phyloP scores from a whole-genome alignment of 306 rosid species.

The Dryas octopetala region DNA sequence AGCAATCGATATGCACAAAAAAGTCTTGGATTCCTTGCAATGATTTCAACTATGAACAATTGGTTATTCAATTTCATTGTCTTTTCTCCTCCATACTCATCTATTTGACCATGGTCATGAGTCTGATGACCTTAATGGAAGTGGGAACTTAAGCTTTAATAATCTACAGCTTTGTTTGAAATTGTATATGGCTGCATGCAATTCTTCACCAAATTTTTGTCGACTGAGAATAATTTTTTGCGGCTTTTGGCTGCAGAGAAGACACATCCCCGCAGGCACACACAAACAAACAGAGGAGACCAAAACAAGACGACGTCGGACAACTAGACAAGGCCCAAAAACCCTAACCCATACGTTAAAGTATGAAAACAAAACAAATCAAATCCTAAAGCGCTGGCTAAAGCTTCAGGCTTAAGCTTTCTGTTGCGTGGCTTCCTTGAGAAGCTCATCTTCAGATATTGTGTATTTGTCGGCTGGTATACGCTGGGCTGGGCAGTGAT shows the following conservation, averaged over 20 bases:
- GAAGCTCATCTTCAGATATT: conserved; percentile 29
- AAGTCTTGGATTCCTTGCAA: conserved; percentile 19
- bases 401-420: conserved; percentile 55
- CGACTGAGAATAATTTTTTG: too few relatives aligned
- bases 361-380: conserved; percentile 1
- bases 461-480: conserved; percentile 37
- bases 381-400: not conserved
- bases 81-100: conserved; percentile 3
- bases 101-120: not conserved
- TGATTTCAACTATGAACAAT: not conserved
- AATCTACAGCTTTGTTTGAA: not conserved
- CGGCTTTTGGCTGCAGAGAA: too few relatives aligned
- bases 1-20: not conserved
- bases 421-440: conserved; percentile 56
- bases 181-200: too few relatives aligned
- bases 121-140: not conserved
- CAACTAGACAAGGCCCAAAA: conserved; percentile 27
- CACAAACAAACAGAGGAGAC: too few relatives aligned
- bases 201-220: too few relatives aligned
- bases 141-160: not conserved
- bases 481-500: conserved; percentile 3
- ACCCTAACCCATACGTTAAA: conserved; percentile 35
- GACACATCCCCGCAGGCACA: too few relatives aligned
- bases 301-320: not conserved
- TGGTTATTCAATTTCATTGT: not conserved